Evolutionary conservation across 768 basidiomycete genomes (phyloP), one percentile per base, ranked within the genome.

Genomic region (Stropharia rugosoannulata): DNA sequence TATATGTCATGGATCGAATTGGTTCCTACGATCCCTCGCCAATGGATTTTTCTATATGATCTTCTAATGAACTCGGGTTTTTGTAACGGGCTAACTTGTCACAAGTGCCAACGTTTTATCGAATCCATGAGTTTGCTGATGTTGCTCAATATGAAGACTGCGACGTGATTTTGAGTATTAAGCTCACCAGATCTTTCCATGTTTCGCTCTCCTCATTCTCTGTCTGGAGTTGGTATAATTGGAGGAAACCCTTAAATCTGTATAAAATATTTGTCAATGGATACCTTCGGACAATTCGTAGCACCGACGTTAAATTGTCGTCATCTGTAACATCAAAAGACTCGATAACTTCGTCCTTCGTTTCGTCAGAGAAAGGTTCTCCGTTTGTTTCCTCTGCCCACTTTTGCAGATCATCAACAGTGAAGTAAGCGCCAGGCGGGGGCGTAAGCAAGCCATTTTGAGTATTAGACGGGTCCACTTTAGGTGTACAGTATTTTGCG

Each of bases 361-460:
- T 86, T 62, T 87, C 90, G 49, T 84, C 75, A 4, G 85, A 80
- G 58, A 93, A 89, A n/a, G 87, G 84, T 38, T 79, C 76, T n/a
- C 90, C 91, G 57, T 93, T 93, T 9, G 91, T 93, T 54, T 90
- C 91, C 22, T 70, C 71, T 11, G 90, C 89, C 86, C 88, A 93
- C 41, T 76, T 75, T 67, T 92, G 90, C 49, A 93, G 69, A 7
- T 83, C 89, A 54, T 82, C 73, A 1, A 77, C 68, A 6, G 80
- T 74, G 15, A 91, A 73, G 67, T 74, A 86, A 42, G 90, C 84
- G 60, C 79, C 74, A 4, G 76, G 70, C n/a, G 76, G 75, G 9
- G 86, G 83, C 7, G 66, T 68, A 15, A 80, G 73, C 37, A 86
- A 62, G 19, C 63, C 62, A 19, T 51, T 48, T 7, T 40, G 54